These are phyloP conservation scores for Exsudoporus frostii DNA, from an alignment of 768 basidiomycete genomes.

Conservation along the genomic window DNA sequence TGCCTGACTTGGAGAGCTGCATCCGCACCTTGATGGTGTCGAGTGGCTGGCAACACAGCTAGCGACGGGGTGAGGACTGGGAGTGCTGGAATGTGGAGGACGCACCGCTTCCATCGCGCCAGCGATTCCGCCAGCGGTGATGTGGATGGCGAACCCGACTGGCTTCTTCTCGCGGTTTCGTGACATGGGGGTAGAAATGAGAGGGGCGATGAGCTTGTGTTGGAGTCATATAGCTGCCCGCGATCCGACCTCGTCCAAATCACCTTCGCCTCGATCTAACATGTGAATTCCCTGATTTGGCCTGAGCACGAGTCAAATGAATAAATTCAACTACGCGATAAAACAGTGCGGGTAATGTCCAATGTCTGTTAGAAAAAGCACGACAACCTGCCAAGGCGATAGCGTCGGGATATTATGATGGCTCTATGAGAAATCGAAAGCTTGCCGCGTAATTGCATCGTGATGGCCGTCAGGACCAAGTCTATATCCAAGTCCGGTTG, in stretches of 20 bases:
- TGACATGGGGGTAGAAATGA: too few relatives aligned
- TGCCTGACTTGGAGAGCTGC: constrained; percentile 88
- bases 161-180: constrained; percentile 64
- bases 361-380: constrained; percentile 9
- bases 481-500: background rate
- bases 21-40: constrained; percentile 99
- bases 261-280: constrained; percentile 18
- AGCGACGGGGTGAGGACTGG: background rate
- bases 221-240: too few relatives aligned
- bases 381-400: constrained; percentile 9
- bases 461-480: constrained; percentile 2
- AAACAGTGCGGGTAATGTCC: background rate
- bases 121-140: constrained; percentile 92
- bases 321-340: constrained; percentile 1
- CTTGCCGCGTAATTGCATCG: constrained; percentile 10
- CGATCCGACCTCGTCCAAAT: constrained; percentile 18
- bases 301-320: background rate
- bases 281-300: constrained; percentile 29
- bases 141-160: constrained; percentile 82
- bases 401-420: constrained; percentile 17
- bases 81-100: background rate
- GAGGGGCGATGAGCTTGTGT: too few relatives aligned
- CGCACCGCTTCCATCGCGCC: constrained; percentile 90
- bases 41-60: constrained; percentile 87
- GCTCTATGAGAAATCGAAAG: constrained; percentile 13